Evolutionary conservation across 495 filamentous ascomycete species (phyloP).

Genomic region (Schizothecium vesticola): DNA sequence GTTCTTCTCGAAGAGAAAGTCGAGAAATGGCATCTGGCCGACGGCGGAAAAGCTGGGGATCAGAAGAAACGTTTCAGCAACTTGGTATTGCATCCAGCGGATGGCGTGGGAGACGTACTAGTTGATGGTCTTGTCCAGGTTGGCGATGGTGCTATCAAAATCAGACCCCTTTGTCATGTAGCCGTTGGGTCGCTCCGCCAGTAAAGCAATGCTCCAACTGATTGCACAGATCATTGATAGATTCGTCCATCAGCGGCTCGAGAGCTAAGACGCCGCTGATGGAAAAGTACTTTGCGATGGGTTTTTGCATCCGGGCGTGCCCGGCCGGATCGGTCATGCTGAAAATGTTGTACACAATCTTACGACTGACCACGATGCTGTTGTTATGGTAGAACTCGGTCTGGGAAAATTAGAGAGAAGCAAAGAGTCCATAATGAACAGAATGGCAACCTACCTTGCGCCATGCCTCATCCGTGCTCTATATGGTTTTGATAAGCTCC

Average conservation of each 20-base stretch:
- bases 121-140: constrained; percentile 10
- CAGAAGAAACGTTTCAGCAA: no score
- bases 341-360: constrained; percentile 38
- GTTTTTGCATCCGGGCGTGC: constrained; percentile 29
- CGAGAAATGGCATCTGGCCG: constrained; percentile 14
- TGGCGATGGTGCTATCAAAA: constrained; percentile 18
- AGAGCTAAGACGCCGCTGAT: constrained; percentile 23
- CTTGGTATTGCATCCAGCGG: no score
- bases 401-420: no score
- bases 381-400: constrained; percentile 32
- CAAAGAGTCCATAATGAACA: no score
- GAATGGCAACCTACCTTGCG: no score
- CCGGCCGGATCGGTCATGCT: constrained; percentile 22
- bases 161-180: constrained; percentile 31
- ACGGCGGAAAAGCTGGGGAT: constrained; percentile 13
- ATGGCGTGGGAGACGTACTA: constrained; percentile 7
- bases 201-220: constrained; percentile 18
- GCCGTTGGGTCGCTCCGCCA: constrained; percentile 23
- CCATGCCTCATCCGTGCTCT: constrained; percentile 13
- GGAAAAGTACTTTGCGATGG: constrained; percentile 35
- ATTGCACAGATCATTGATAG: constrained; percentile 16
- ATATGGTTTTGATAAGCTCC: constrained; percentile 22
- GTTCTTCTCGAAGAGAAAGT: constrained; percentile 26
- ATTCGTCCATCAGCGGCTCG: constrained; percentile 31
- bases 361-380: constrained; percentile 28